A percentile compares a stretch with the other conserved stretches of the same genome.
Conservation (phyloP, 2,329 filamentous ascomycete genomes). For the Scedosporium boydii region DNA sequence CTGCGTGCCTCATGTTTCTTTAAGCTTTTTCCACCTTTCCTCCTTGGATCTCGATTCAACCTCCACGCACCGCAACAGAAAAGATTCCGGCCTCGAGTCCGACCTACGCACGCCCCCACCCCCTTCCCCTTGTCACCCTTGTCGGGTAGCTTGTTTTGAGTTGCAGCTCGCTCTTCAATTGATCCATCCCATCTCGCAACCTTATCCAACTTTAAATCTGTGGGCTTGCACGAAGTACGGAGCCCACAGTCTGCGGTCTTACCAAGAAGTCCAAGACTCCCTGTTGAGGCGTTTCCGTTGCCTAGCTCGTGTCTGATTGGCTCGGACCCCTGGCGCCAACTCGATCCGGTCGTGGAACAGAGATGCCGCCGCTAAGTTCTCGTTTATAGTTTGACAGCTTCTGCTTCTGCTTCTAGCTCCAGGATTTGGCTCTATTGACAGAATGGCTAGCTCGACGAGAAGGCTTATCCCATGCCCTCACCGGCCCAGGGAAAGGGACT, state of each 20-base stretch:
- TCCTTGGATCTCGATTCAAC: not conserved
- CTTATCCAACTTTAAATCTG: not conserved
- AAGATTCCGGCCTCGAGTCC: not conserved
- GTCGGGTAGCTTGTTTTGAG: not conserved
- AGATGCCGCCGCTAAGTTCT: not conserved
- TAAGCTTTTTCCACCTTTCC: not conserved
- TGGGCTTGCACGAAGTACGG: too few relatives aligned
- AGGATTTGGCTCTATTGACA: too few relatives aligned
- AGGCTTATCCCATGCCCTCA: not conserved
- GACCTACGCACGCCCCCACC: not conserved
- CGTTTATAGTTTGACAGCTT: not conserved
- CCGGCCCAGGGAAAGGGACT: not conserved
- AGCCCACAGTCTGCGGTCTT: not conserved
- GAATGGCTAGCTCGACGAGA: too few relatives aligned
- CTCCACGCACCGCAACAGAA: not conserved
- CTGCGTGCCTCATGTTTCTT: not conserved
- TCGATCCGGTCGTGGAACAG: constrained; percentile 1
- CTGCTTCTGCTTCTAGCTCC: not conserved
- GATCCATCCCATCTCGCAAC: constrained; percentile 2
- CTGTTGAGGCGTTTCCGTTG: too few relatives aligned
- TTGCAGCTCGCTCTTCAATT: not conserved
- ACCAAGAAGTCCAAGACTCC: not conserved
- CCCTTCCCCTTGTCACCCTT: not conserved
- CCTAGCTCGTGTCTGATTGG: not conserved
- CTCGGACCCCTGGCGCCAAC: constrained; percentile 1